Evolutionary conservation across 257 asterid species (phyloP).

Genomic region (Coffea eugenioides): DNA sequence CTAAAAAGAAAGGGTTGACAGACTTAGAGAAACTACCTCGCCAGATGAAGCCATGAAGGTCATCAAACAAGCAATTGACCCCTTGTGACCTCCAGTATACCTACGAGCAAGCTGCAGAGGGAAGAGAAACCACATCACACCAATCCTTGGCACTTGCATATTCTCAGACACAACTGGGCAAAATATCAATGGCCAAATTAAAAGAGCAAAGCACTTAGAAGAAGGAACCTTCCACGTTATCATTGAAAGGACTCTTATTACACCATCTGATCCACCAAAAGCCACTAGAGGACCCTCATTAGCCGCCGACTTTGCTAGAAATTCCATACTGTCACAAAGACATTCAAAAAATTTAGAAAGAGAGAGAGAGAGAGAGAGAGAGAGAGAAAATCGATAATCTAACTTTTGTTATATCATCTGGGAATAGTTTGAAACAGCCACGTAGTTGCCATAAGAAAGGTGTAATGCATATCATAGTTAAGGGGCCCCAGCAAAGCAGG

Average conservation of each 20-base stretch:
- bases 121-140: conserved; percentile 13
- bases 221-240: conserved; percentile 85
- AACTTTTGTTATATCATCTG: background rate
- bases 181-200: conserved; percentile 1
- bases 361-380: background rate
- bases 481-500: background rate
- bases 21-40: conserved; percentile 54
- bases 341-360: conserved; percentile 8
- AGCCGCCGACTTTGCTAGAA: conserved; percentile 65
- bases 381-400: background rate
- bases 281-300: conserved; percentile 98
- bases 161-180: background rate
- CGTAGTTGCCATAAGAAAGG: background rate
- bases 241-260: conserved; percentile 98
- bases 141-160: conserved; percentile 13
- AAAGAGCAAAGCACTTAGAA: conserved; percentile 22
- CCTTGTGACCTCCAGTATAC: conserved; percentile 96
- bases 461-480: background rate
- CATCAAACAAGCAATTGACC: conserved; percentile 88
- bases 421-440: background rate
- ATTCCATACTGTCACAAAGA: conserved; percentile 72
- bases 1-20: background rate
- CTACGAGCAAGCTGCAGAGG: conserved; percentile 82
- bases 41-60: conserved; percentile 89
- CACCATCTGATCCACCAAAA: conserved; percentile 98